Base-by-base conservation (phyloP, 2,329 filamentous ascomycete genomes). In the Penicillium thymicola region DNA sequence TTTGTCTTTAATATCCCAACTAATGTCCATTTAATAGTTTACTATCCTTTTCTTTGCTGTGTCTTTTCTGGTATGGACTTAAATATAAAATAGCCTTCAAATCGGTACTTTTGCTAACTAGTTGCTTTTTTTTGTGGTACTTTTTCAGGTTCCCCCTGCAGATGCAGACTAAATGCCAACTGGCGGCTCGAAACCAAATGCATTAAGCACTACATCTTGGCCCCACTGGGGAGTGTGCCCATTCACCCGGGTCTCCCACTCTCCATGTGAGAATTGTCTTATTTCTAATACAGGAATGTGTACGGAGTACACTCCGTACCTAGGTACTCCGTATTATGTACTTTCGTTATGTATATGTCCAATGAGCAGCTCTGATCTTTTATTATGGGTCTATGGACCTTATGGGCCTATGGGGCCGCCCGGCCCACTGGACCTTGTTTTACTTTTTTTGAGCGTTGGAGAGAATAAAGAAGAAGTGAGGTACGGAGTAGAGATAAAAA, bases 121-220 rank as follows among this genome's bases (percentile, higher is more conserved):
- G 9, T 28, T 10, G 10, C 10, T 28, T 8, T n/a, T 13, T n/a
- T 9, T 11, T 14, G 27, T 16, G 1, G 46, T 37, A 38, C 25
- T 16, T 23, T 43, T 43, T 21, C 25, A 8, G 16, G 25, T 43
- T 43, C 27, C 23, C 21, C 16, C 30, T 51, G 32, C 51, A 53
- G 23, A 44, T 16, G 23, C 49, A 37, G 34, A 52, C 42, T 34
- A 42, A 32, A 51, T 27, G 37, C 48, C n/a, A 27, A 18, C 13
- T 36, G 36, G 34, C 28, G 42, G 42, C 32, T 56, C 46, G 57
- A 58, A 50, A 60, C 55, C 52, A 30, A 60, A 51, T 56, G 58
- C 62, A 62, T 65, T 69, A 70, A 69, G 67, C 68, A 70, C 61
- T 63, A 60, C 50, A 69, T 65, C 62, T 59, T 62, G 49, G 60